Evolutionary conservation across 805 yeast species (phyloP).

Genomic region (Yarrowia osloensis): DNA sequence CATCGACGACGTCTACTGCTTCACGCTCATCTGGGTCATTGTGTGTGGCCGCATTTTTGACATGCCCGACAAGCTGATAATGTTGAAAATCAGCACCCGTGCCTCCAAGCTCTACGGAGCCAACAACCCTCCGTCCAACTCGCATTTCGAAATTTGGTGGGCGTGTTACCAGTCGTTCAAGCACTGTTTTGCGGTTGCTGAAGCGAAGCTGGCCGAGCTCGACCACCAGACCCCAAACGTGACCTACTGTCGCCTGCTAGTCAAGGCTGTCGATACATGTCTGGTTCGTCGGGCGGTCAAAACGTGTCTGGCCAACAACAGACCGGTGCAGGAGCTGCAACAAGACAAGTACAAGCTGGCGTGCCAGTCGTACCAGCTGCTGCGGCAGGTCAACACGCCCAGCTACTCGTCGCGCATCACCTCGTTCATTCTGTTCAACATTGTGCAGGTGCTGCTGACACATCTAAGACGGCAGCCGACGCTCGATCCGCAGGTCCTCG

Average conservation of each 20-base stretch:
- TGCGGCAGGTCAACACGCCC: not conserved
- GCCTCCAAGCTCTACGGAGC: slow-evolving; percentile 3
- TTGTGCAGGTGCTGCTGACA: not conserved
- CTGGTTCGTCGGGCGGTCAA: slow-evolving; percentile 1
- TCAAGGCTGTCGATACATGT: slow-evolving; percentile 3
- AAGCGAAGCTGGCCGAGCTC: not conserved
- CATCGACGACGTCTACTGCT: slow-evolving; percentile 24
- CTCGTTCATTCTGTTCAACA: slow-evolving; percentile 17
- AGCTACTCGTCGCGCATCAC: not conserved
- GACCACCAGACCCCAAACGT: not conserved
- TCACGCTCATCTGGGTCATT: slow-evolving; percentile 16
- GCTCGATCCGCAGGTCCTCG: not conserved
- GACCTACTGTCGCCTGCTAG: not conserved
- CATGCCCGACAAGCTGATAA: slow-evolving; percentile 19
- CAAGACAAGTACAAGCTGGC: slow-evolving; percentile 19
- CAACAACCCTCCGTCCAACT: not conserved
- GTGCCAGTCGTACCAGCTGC: slow-evolving; percentile 10
- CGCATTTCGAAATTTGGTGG: slow-evolving; percentile 20
- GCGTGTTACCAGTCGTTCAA: slow-evolving; percentile 19
- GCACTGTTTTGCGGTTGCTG: slow-evolving; percentile 6
- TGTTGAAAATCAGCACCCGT: not conserved
- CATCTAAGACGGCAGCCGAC: not conserved
- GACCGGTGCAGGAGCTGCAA: slow-evolving; percentile 2
- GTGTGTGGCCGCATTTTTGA: slow-evolving; percentile 12
- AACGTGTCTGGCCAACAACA: slow-evolving; percentile 6